Base-by-base conservation (phyloP, 2,329 filamentous ascomycete genomes). In the Pestalotiopsis sp. region DNA sequence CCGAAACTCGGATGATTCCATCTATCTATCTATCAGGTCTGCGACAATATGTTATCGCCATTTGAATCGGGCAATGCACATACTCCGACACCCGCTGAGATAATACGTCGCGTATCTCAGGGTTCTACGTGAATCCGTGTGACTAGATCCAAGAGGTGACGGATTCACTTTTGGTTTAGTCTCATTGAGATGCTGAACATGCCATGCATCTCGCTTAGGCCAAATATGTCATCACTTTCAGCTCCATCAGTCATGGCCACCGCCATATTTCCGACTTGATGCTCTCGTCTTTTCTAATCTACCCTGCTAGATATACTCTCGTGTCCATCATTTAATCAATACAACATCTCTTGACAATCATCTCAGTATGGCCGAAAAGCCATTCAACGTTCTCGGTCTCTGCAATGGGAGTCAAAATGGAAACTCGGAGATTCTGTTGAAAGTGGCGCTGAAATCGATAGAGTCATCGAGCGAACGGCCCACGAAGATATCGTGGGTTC, bases 361-460 rank as follows among this genome's bases (percentile, higher is more conserved):
- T 9, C 27, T 17, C 9, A 52, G 17, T 7, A 65, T 65, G 64
- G 25, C 36, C n/a, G 45, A 57, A 5, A 45, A 31, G 13, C 25
- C 64, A 38, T 65, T 57, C 64, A 20, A 58, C 11, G 20, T 65
- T 20, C 64, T 65, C 23, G 64, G 64, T 9, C 64, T 65, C 13
- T 65, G 64, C 45, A 65, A 65, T 58, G 64, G 64, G 20, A 65
- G 64, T 12, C 52, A n/a, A 13, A 13, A 45, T 4, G 64, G 64
- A 36, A 65, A 65, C 9, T 65, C 64, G 5, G 64, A 65, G 14
- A 39, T 58, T 27, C 45, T 65, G n/a, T 45, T 65, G 20, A 65
- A 65, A 14, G 49, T 31, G 23, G 64, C 64, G 31, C 31, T 65
- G 5, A 23, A 65, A 38, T 17, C 23, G 6, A 7, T 65, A 12